Base-by-base conservation (phyloP, 495 filamentous ascomycete species). In the Aspergillus heteromorphus region DNA sequence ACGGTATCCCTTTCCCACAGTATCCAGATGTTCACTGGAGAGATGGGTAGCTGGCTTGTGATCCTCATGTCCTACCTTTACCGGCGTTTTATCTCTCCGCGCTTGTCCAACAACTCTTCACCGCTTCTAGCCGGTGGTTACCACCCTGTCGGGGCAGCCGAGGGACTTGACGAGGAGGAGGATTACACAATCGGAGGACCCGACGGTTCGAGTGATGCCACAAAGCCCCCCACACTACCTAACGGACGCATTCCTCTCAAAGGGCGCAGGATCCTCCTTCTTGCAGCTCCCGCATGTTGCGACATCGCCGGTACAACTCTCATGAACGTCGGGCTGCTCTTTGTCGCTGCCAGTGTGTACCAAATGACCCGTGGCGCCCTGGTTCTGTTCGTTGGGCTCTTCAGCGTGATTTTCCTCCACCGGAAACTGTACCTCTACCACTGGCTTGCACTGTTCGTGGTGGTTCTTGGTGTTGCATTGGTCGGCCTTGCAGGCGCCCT, bases 311-410 rank as follows among this genome's bases (percentile, higher is more conserved):
- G 89, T 19, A 98, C 93, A 3, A 98, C 93, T 17, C 83, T 97
- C 20, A 96, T 98, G 88, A 98, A 97, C 68, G 87, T 91, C 5
- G 93, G 93, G 11, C 74, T 98, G 54, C 79, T 97, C 43, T 95
- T 97, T 62, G 91, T 97, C 9, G 93, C 88, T 1, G 90, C 93
- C 0, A 91, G 86, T 56, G 95, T 98, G 61, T 98, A 97, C 75
- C 93, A 98, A 68, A 98, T 98, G 93, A 97, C 92, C 8, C 81
- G 93, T 23, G 93, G 93, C 14, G 92, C 93, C 0, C 76, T 98
- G 21, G 92, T 97, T 14, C 77, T 98, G 4, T 98, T 97, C 54
- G 93, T 98, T 10, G 93, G 93, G 0, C 71, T 97, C 0, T 97
- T 98, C 75, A 95, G 90, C 65, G 91, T 98, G 6, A 59, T 95